phyloP scores from a whole-genome alignment of 192 early-diverging fungal species.

The Coemansia sp. region DNA sequence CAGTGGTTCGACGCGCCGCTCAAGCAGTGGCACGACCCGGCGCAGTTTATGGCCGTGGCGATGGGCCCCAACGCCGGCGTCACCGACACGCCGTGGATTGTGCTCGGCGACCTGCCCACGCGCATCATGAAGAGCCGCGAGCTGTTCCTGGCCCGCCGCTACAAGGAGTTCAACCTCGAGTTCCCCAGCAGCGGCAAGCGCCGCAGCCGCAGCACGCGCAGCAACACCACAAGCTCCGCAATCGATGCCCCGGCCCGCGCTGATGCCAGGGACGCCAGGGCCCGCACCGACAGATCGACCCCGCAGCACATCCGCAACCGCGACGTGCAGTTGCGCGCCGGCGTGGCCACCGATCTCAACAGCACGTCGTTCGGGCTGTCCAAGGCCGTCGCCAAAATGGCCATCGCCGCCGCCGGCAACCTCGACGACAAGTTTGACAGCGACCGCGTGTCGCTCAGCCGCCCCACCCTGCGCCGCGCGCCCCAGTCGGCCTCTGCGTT shows the following conservation, averaged over 20 bases:
- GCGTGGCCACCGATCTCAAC: conserved; percentile 23
- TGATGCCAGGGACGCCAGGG: too few species aligned
- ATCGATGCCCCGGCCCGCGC: too few species aligned
- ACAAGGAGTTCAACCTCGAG: conserved; percentile 50
- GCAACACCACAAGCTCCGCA: background rate
- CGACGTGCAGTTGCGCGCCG: conserved; percentile 10
- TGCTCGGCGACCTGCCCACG: conserved; percentile 50
- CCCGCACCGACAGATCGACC: too few species aligned
- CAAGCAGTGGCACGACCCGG: conserved; percentile 50
- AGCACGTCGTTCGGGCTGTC: conserved; percentile 17
- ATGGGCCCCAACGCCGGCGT: conserved; percentile 45
- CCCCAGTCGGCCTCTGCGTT: conserved; percentile 6
- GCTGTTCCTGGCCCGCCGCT: conserved; percentile 51
- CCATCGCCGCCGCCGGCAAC: conserved; percentile 23
- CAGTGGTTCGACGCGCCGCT: conserved; percentile 46
- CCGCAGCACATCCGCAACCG: too few species aligned
- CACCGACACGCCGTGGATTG: conserved; percentile 53
- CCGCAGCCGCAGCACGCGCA: background rate
- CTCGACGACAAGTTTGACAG: conserved; percentile 26
- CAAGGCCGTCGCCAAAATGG: conserved; percentile 27
- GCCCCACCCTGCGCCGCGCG: conserved; percentile 1
- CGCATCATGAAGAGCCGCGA: conserved; percentile 53
- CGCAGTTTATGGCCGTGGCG: conserved; percentile 49
- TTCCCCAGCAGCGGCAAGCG: conserved; percentile 35
- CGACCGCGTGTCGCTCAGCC: conserved; percentile 35